phyloP scores from a whole-genome alignment of 129 eudicot genomes.

The Chrysanthemum seticuspe region DNA sequence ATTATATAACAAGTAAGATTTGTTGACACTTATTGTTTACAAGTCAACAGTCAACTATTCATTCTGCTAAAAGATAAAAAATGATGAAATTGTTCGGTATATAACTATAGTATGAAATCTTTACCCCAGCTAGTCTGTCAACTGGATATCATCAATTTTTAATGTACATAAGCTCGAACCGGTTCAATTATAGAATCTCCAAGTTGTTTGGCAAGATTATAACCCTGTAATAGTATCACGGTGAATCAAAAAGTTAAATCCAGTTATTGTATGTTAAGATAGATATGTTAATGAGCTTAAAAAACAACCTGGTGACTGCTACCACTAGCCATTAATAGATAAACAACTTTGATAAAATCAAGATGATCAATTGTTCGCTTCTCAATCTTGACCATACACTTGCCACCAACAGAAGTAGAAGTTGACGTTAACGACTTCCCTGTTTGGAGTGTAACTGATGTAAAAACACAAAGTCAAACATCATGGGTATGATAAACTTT shows the following conservation, averaged over 20 bases:
- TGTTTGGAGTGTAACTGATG: constrained; percentile 74
- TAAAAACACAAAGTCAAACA: constrained; percentile 1
- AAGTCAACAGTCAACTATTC: too few species aligned
- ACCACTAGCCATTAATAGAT: constrained; percentile 80
- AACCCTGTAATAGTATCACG: constrained; percentile 56
- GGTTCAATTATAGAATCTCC: constrained; percentile 90
- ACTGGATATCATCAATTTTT: constrained; percentile 77
- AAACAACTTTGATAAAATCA: constrained; percentile 69
- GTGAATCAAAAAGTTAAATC: constrained; percentile 7
- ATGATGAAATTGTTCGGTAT: too few species aligned
- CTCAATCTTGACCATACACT: constrained; percentile 62
- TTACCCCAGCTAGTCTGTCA: constrained; percentile 91
- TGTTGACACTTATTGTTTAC: too few species aligned
- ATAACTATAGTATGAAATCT: neutral
- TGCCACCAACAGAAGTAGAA: constrained; percentile 48
- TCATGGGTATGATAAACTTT: neutral
- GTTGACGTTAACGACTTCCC: constrained; percentile 76
- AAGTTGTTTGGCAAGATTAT: constrained; percentile 78
- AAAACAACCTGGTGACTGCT: constrained; percentile 76
- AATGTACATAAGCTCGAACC: constrained; percentile 97
- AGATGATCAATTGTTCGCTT: constrained; percentile 66
- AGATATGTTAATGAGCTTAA: neutral
- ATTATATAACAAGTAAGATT: too few species aligned
- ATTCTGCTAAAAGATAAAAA: constrained; percentile 28
- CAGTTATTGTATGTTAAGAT: neutral